These are phyloP conservation scores for Endotrypanum monterogeii DNA, from an alignment of 208 protist genomes.

Conservation along the genomic window DNA sequence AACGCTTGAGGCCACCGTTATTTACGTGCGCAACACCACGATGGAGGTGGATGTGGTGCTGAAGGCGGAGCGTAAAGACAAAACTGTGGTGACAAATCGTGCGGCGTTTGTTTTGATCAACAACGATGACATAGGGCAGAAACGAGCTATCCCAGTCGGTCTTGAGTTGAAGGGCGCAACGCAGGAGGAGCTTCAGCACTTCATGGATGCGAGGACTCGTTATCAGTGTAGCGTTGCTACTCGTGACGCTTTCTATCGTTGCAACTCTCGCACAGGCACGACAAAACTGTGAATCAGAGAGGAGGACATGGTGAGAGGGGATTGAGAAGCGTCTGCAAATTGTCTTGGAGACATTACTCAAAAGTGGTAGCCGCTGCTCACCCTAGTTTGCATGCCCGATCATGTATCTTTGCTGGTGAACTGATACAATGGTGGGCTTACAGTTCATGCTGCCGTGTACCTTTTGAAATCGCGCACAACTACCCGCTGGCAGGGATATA, in stretches of 20 bases:
- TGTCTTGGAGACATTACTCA: too few species aligned
- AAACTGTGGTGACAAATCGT: constrained; percentile 73
- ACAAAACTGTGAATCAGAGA: constrained; percentile 10
- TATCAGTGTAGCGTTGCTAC: constrained; percentile 53
- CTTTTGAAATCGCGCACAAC: background rate
- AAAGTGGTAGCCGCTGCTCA: background rate
- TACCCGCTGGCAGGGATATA: background rate
- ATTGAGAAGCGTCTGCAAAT: background rate
- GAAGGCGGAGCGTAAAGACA: constrained; percentile 57
- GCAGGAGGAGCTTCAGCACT: constrained; percentile 74
- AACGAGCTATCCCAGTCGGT: constrained; percentile 64
- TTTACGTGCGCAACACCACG: constrained; percentile 90
- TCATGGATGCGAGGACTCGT: constrained; percentile 60
- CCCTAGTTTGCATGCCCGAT: background rate
- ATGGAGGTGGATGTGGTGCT: constrained; percentile 91
- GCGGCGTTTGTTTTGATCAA: constrained; percentile 88
- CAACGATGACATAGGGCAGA: constrained; percentile 87
- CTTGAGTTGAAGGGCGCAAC: constrained; percentile 65
- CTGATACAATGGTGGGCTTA: background rate
- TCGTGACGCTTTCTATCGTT: constrained; percentile 22
- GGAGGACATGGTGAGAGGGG: background rate
- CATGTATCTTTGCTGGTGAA: background rate
- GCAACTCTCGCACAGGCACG: constrained; percentile 16
- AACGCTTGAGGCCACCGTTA: constrained; percentile 75
- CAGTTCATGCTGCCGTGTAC: background rate